These are phyloP conservation scores for Solanum chilense DNA, from an alignment of 257 asterid species.

Conservation along the genomic window DNA sequence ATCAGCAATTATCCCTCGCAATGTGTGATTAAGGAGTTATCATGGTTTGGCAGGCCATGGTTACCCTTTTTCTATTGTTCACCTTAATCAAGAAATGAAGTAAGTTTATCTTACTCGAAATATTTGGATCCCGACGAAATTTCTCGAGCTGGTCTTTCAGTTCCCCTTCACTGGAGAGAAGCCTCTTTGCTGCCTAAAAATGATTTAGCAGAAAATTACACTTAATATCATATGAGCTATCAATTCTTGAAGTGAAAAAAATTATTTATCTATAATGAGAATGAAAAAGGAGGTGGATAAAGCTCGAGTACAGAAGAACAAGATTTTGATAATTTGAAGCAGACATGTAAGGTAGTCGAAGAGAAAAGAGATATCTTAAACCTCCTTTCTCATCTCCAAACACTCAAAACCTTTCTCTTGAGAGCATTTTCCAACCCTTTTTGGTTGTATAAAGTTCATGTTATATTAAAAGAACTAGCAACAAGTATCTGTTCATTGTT, in stretches of 20 bases:
- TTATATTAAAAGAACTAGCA: background rate
- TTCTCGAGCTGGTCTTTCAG: conserved; percentile 56
- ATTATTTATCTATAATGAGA: background rate
- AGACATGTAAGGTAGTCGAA: background rate
- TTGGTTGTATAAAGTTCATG: background rate
- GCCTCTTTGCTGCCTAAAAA: conserved; percentile 88
- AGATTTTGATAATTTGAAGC: background rate
- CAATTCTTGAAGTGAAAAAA: background rate
- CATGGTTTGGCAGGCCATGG: background rate
- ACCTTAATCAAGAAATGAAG: conserved; percentile 8
- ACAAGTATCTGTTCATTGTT: background rate
- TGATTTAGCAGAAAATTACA: background rate
- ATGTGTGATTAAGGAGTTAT: background rate
- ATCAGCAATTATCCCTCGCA: background rate
- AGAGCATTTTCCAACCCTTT: background rate
- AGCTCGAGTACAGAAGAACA: background rate
- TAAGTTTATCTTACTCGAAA: conserved; percentile 41
- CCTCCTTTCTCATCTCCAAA: background rate
- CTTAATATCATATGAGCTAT: background rate
- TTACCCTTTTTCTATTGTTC: background rate
- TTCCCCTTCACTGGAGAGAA: conserved; percentile 52
- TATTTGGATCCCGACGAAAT: conserved; percentile 56
- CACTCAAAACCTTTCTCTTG: background rate
- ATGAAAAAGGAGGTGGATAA: background rate
- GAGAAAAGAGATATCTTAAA: background rate